Percentiles rank a stretch among this genome's conserved stretches.
These are phyloP conservation scores for Ophiosphaerella narmari DNA, from an alignment of 2,329 filamentous ascomycete species.

Conservation along the genomic window DNA sequence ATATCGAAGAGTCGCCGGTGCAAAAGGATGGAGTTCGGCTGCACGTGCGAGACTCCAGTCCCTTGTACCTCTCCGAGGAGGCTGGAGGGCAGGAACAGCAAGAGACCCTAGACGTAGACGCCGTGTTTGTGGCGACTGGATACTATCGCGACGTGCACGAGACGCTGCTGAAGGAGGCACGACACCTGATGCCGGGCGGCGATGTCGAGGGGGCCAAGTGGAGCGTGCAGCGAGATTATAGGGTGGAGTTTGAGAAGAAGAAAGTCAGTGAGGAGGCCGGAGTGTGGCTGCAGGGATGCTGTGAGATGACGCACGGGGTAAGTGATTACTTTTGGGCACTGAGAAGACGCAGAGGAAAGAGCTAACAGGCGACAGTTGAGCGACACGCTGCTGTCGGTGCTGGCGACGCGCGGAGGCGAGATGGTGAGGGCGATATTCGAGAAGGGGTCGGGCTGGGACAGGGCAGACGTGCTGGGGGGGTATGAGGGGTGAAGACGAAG, in stretches of 20 bases:
- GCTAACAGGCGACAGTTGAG: conserved; percentile 62
- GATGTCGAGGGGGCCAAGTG: conserved; percentile 57
- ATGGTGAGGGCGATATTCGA: conserved; percentile 77
- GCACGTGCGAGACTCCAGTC: conserved; percentile 59
- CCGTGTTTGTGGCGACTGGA: conserved; percentile 85
- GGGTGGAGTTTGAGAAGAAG: conserved; percentile 70
- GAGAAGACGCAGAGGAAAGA: not conserved
- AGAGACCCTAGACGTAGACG: conserved; percentile 74
- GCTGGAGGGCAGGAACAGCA: conserved; percentile 49
- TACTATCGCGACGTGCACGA: conserved; percentile 81
- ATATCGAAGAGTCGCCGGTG: conserved; percentile 58
- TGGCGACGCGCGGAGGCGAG: conserved; percentile 76
- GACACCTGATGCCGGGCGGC: conserved; percentile 65
- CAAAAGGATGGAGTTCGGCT: conserved; percentile 38
- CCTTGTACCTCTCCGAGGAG: conserved; percentile 36
- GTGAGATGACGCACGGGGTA: conserved; percentile 89
- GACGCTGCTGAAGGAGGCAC: conserved; percentile 69
- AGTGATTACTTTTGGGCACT: conserved; percentile 48
- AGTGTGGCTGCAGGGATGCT: conserved; percentile 92
- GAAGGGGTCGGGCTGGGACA: conserved; percentile 33
- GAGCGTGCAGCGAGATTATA: conserved; percentile 77
- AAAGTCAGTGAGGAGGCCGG: conserved; percentile 74
- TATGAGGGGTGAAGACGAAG: conserved; percentile 18
- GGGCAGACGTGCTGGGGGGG: conserved; percentile 27
- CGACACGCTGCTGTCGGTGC: conserved; percentile 79